Percentiles rank a stretch among this genome's conserved stretches.
These are phyloP conservation scores for Heterobasidion occidentale DNA, from an alignment of 1,284 basidiomycete genomes.

Conservation along the genomic window DNA sequence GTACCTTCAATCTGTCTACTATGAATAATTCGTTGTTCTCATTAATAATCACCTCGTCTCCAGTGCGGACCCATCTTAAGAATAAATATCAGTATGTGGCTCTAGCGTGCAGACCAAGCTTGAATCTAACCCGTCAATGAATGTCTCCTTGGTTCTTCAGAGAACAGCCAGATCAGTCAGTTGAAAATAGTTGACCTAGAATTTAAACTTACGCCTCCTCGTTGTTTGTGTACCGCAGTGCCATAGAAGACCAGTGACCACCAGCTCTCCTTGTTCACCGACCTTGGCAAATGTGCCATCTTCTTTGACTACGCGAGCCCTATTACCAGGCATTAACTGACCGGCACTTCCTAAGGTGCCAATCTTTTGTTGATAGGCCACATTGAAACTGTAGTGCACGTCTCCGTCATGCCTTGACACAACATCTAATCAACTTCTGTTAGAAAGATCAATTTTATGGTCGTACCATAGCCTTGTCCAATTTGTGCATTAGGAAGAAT, in stretches of 20 bases:
- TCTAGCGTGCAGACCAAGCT: neutral
- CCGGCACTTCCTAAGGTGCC: constrained; percentile 29
- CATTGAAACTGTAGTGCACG: constrained; percentile 37
- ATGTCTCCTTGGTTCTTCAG: constrained; percentile 32
- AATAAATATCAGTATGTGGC: neutral
- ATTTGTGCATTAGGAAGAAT: constrained; percentile 52
- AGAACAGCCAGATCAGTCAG: neutral
- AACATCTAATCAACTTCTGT: neutral
- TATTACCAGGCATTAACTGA: constrained; percentile 28
- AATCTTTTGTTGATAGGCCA: constrained; percentile 16
- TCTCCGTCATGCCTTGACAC: constrained; percentile 33
- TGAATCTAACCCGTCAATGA: constrained; percentile 24
- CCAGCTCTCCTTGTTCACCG: constrained; percentile 34
- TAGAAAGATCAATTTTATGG: neutral
- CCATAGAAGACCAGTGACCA: constrained; percentile 31
- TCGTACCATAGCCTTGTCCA: constrained; percentile 57
- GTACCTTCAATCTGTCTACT: constrained; percentile 36
- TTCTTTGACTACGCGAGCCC: constrained; percentile 28
- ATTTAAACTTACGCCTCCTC: constrained; percentile 28
- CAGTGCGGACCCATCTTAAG: constrained; percentile 35
- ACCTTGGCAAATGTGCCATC: constrained; percentile 31
- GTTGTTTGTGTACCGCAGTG: constrained; percentile 35
- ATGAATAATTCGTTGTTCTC: constrained; percentile 33
- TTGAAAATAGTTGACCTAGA: neutral
- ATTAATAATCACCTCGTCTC: constrained; percentile 34